phyloP scores from a whole-genome alignment of 2,329 filamentous ascomycete species.

The Fusarium nisikadoi region DNA sequence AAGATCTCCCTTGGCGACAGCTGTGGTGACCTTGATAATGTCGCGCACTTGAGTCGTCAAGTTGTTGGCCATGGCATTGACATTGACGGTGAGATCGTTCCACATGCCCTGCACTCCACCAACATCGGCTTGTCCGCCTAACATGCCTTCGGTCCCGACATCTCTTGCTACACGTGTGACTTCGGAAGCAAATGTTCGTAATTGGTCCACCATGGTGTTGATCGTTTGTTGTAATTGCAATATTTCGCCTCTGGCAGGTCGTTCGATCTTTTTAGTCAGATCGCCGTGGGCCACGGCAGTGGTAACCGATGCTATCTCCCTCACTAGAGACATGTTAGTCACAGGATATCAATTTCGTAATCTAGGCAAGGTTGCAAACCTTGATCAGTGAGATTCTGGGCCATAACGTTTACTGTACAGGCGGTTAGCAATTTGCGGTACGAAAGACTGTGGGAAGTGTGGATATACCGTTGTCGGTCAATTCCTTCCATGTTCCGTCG shows the following conservation, averaged over 20 bases:
- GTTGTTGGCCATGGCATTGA: conserved; percentile 90
- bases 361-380: conserved; percentile 50
- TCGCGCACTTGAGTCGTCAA: conserved; percentile 91
- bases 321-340: conserved; percentile 60
- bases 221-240: conserved; percentile 86
- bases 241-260: conserved; percentile 83
- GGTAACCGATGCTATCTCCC: conserved; percentile 86
- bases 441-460: not conserved
- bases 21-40: conserved; percentile 84
- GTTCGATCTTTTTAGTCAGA: conserved; percentile 84
- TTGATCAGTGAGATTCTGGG: conserved; percentile 83
- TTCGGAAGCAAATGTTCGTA: conserved; percentile 85
- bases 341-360: not conserved
- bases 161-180: conserved; percentile 85
- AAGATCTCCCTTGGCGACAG: conserved; percentile 84
- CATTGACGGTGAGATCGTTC: conserved; percentile 87
- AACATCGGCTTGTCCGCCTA: conserved; percentile 85
- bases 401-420: conserved; percentile 80
- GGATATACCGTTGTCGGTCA: conserved; percentile 80
- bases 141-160: conserved; percentile 84
- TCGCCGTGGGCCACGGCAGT: conserved; percentile 86
- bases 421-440: conserved; percentile 18
- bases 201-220: conserved; percentile 89
- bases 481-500: conserved; percentile 96
- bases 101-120: conserved; percentile 88